These are phyloP conservation scores for Ceratobasidium sp. DNA, from an alignment of 1,284 basidiomycete genomes.

Conservation along the genomic window DNA sequence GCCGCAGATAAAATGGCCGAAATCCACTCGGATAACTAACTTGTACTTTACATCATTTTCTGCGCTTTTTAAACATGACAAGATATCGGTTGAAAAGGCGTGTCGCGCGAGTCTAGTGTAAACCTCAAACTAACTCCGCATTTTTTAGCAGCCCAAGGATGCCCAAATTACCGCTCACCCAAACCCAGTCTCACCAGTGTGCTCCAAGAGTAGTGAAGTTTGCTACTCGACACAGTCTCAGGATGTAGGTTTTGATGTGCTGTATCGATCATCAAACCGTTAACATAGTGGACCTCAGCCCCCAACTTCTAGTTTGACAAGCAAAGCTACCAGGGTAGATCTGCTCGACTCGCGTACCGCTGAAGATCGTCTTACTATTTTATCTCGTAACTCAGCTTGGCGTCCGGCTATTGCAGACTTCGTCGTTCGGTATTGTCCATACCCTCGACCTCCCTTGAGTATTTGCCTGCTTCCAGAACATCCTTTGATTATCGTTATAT, in stretches of 20 bases:
- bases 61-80: neutral
- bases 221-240: neutral
- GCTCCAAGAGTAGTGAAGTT: neutral
- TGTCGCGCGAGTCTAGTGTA: neutral
- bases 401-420: slow-evolving; percentile 2
- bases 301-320: neutral
- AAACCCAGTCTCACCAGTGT: neutral
- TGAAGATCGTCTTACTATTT: neutral
- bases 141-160: neutral
- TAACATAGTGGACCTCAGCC: neutral
- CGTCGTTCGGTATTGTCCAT: slow-evolving; percentile 13
- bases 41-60: neutral
- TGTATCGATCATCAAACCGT: neutral
- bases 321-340: neutral
- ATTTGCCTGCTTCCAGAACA: slow-evolving; percentile 32
- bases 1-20: neutral
- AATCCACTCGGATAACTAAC: neutral
- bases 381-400: neutral
- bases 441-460: neutral
- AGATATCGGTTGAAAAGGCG: neutral
- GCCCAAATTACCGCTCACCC: neutral
- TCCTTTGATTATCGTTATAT: slow-evolving; percentile 3
- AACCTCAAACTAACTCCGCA: neutral
- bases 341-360: slow-evolving; percentile 2
- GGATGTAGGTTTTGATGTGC: neutral